Evolutionary conservation across 768 basidiomycete genomes (phyloP), one percentile per base, ranked within the genome.

Genomic region (Naganishia randhawae): DNA sequence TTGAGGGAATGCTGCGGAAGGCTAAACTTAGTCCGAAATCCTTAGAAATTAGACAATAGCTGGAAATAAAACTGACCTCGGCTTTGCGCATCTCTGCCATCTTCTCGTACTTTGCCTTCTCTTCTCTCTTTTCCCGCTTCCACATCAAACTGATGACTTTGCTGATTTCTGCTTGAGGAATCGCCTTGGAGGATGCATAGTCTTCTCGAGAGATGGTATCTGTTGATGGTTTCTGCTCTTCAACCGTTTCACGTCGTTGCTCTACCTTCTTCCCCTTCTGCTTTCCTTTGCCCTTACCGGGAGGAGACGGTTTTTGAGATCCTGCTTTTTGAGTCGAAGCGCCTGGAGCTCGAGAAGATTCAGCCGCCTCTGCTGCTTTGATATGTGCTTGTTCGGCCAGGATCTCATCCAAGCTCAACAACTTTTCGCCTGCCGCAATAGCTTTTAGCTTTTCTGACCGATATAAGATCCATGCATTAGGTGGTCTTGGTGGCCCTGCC

Each of bases 381-480:
- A 37, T 45, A 7, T 53, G 61, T 7, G 37, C 45, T 13, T 57
- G 63, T 25, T 68, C 48, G 13, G 71, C 73, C 3, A 62, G 32
- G 51, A 45, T 22, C 16, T n/a, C 45, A 17, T 70, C 41, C 63
- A 68, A 17, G 1, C 63, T 68, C 17, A 63, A 50, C 25, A 37
- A 61, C 41, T 19, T 55, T 69, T 50, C 69, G 35, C 48, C 72
- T 72, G 9, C 75, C 5, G 63, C 45, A 25, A 64, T 61, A n/a
- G 57, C 57, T 39, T 61, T 61, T 13, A 85, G 81, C 75, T 84
- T 86, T 69, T 85, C 83, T 1, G 87, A 85, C 48, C 90, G 85
- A 78, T 89, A 92, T 16, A 91, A 71, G 68, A 92, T 91, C 89
- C 89, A 92, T 0, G 90, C 86, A 75, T 91, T 92, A 9, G 87